Conservation (phyloP, 2,329 filamentous ascomycete species). For the Coniella lustricola region DNA sequence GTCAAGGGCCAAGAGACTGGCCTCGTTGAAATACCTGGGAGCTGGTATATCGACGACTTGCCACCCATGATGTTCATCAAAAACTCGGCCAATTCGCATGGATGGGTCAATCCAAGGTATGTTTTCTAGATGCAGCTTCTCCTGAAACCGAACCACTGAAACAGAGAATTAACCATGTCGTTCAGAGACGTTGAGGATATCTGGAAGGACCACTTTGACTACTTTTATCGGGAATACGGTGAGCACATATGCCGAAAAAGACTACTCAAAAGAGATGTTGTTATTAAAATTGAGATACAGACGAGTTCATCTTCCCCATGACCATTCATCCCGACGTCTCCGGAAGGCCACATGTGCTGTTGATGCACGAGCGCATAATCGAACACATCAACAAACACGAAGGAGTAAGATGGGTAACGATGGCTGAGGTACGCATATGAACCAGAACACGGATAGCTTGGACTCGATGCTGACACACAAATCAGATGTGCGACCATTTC, state of each 20-base stretch:
- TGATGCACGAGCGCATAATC: slow-evolving; percentile 60
- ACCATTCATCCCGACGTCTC: slow-evolving; percentile 70
- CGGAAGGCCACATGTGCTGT: slow-evolving; percentile 62
- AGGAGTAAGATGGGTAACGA: slow-evolving; percentile 15
- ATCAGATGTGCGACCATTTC: slow-evolving; percentile 16
- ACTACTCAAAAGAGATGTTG: accelerated
- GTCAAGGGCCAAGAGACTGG: slow-evolving; percentile 53
- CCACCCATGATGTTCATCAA: slow-evolving; percentile 71
- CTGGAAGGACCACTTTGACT: slow-evolving; percentile 61
- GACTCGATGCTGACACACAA: not conserved
- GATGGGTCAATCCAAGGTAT: slow-evolving; percentile 47
- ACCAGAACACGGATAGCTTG: not conserved
- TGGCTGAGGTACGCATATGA: slow-evolving; percentile 9
- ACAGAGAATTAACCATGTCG: not conserved
- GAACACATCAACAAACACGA: slow-evolving; percentile 17
- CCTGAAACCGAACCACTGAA: too few relatives aligned
- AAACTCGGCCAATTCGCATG: slow-evolving; percentile 56
- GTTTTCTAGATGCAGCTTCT: slow-evolving; percentile 24
- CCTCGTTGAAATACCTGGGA: slow-evolving; percentile 58
- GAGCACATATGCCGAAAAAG: not conserved
- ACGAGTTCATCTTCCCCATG: slow-evolving; percentile 70
- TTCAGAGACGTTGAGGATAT: slow-evolving; percentile 55
- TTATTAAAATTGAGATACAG: not conserved
- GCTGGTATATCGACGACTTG: slow-evolving; percentile 58
- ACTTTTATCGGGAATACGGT: slow-evolving; percentile 66